Evolutionary conservation across 352 stramenopile species (phyloP).

Genomic region (Paralagenidium karlingii): DNA sequence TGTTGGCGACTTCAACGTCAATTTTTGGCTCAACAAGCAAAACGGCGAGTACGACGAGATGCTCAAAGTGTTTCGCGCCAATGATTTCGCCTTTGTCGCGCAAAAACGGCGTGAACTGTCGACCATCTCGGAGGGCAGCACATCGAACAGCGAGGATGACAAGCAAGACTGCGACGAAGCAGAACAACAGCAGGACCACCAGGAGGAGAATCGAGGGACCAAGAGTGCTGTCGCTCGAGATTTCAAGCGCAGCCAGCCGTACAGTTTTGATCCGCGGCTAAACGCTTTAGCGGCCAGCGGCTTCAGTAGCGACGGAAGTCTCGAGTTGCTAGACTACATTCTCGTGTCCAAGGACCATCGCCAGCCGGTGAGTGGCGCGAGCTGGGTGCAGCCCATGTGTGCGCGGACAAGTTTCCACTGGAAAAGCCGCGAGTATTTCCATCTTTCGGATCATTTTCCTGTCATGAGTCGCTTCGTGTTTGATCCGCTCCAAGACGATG

Average conservation of each 20-base stretch:
- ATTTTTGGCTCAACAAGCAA: constrained; percentile 62
- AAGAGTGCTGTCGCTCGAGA: constrained; percentile 4
- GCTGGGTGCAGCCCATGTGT: constrained; percentile 48
- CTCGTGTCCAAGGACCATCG: constrained; percentile 41
- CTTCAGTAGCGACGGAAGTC: constrained; percentile 54
- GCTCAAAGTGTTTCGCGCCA: constrained; percentile 41
- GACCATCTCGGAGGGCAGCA: constrained; percentile 3
- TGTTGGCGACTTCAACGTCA: constrained; percentile 60
- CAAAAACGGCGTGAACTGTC: too few species aligned
- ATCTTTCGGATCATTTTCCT: constrained; percentile 70
- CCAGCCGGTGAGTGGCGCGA: constrained; percentile 31
- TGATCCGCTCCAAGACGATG: too few species aligned
- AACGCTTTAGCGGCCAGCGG: constrained; percentile 53
- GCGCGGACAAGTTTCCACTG: constrained; percentile 37
- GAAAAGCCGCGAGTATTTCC: constrained; percentile 31
- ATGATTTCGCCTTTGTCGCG: constrained; percentile 29
- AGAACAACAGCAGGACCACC: too few species aligned
- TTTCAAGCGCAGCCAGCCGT: constrained; percentile 27
- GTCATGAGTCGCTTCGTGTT: constrained; percentile 60
- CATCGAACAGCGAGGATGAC: background rate
- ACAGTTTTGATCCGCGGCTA: constrained; percentile 58
- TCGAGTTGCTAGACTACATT: constrained; percentile 66
- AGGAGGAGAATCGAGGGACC: background rate
- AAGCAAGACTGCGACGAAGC: constrained; percentile 2
- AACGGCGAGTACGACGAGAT: constrained; percentile 76